phyloP scores from a whole-genome alignment of 2,329 filamentous ascomycete species.

The Fusarium sp. region DNA sequence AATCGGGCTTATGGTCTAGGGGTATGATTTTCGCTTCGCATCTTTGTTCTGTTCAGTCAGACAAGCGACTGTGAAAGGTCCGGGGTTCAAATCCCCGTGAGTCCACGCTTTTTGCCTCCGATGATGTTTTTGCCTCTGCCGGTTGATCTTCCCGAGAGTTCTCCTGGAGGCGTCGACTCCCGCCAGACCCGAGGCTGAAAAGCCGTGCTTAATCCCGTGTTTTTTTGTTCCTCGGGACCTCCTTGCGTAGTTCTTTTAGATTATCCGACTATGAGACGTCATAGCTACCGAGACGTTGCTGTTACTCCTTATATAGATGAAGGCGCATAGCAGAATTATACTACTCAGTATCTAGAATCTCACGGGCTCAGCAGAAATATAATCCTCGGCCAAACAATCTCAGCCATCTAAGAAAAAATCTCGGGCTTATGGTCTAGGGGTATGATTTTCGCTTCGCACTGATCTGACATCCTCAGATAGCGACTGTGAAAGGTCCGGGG shows the following conservation, averaged over 20 bases:
- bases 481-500: not conserved
- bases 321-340: too few relatives aligned
- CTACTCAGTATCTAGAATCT: too few relatives aligned
- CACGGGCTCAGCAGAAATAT: too few relatives aligned
- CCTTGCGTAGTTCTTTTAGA: too few relatives aligned
- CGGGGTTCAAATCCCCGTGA: constrained; percentile 1
- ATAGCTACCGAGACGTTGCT: too few relatives aligned
- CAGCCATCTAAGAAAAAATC: not conserved
- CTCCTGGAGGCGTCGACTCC: too few relatives aligned
- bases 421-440: constrained; percentile 2
- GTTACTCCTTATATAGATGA: too few relatives aligned
- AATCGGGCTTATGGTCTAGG: not conserved
- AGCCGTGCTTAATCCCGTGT: not conserved
- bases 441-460: constrained; percentile 1
- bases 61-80: constrained; percentile 1
- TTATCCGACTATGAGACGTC: too few relatives aligned
- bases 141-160: too few relatives aligned
- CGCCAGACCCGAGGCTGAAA: too few relatives aligned
- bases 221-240: not conserved
- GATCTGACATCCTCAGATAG: not conserved
- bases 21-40: constrained; percentile 2
- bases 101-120: not conserved
- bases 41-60: not conserved
- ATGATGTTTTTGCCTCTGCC: fast-evolving
- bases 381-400: fast-evolving